Percentiles rank a stretch among this genome's conserved stretches.
phyloP scores from a whole-genome alignment of 805 yeast genomes.

The Suhomyces sp. region DNA sequence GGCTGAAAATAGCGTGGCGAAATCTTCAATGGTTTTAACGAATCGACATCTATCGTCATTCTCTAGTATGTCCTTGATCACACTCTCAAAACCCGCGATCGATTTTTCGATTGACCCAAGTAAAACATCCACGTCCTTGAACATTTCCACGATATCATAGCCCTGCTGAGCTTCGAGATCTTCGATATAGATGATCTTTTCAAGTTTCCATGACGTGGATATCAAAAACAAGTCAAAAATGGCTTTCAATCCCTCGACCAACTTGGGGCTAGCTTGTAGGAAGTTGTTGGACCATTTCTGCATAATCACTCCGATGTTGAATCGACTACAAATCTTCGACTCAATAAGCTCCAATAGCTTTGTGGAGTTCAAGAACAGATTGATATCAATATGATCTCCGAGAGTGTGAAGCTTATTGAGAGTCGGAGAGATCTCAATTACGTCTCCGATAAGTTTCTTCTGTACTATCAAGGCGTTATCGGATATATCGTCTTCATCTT shows the following conservation, averaged over 20 bases:
- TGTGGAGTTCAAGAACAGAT: constrained; percentile 9
- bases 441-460: constrained; percentile 10
- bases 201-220: constrained; percentile 34
- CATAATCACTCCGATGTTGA: constrained; percentile 18
- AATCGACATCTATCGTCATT: constrained; percentile 5
- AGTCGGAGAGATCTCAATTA: constrained; percentile 14
- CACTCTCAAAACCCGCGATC: constrained; percentile 17
- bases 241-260: constrained; percentile 14
- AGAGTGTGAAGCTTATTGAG: constrained; percentile 24
- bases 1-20: constrained; percentile 21
- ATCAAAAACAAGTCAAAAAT: constrained; percentile 26
- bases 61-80: constrained; percentile 14
- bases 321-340: constrained; percentile 8
- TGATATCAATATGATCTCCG: constrained; percentile 24
- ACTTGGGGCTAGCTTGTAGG: constrained; percentile 9
- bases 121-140: constrained; percentile 18
- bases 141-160: constrained; percentile 21
- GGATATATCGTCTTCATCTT: constrained; percentile 9
- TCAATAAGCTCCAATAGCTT: constrained; percentile 14
- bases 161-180: constrained; percentile 18
- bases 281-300: constrained; percentile 21
- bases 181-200: constrained; percentile 24
- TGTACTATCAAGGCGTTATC: constrained; percentile 15
- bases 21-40: constrained; percentile 20
- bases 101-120: constrained; percentile 12